Evolutionary conservation across 257 asterid genomes (phyloP).

Genomic region (Catharanthus roseus): DNA sequence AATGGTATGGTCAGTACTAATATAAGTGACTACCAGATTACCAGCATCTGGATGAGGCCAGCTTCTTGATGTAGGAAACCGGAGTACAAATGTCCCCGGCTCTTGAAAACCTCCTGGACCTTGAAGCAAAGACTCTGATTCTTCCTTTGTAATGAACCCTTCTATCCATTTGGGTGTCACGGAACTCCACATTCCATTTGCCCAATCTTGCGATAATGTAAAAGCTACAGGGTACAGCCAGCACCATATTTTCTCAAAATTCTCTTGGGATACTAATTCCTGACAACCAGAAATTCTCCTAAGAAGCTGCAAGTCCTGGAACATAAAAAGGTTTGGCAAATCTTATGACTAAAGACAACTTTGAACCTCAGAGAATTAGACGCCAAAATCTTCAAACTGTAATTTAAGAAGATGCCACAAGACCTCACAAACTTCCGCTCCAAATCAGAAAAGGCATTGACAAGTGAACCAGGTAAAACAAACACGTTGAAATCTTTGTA

Average conservation of each 20-base stretch:
- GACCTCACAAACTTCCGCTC: neutral
- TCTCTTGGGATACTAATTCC: slow-evolving; percentile 56
- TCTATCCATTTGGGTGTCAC: slow-evolving; percentile 69
- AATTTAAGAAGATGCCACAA: neutral
- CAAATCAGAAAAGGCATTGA: neutral
- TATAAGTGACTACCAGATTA: slow-evolving; percentile 63
- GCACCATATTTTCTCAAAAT: slow-evolving; percentile 84
- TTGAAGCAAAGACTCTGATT: slow-evolving; percentile 68
- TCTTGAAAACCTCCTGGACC: slow-evolving; percentile 44
- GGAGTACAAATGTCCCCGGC: slow-evolving; percentile 76
- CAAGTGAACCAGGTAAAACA: neutral
- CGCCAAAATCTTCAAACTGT: neutral
- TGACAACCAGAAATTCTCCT: slow-evolving; percentile 64
- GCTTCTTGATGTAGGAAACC: slow-evolving; percentile 88
- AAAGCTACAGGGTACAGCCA: slow-evolving; percentile 90
- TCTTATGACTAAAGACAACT: neutral
- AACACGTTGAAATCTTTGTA: neutral
- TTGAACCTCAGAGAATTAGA: neutral
- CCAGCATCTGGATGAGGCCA: slow-evolving; percentile 99
- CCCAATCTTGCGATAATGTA: slow-evolving; percentile 51
- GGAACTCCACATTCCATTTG: slow-evolving; percentile 56
- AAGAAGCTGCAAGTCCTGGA: slow-evolving; percentile 73
- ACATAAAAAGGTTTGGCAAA: slow-evolving; percentile 6
- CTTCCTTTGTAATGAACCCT: slow-evolving; percentile 88
- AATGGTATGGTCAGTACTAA: slow-evolving; percentile 57